phyloP scores from a whole-genome alignment of 163 green algal genomes.

The Trebouxiophyceae sp. region DNA sequence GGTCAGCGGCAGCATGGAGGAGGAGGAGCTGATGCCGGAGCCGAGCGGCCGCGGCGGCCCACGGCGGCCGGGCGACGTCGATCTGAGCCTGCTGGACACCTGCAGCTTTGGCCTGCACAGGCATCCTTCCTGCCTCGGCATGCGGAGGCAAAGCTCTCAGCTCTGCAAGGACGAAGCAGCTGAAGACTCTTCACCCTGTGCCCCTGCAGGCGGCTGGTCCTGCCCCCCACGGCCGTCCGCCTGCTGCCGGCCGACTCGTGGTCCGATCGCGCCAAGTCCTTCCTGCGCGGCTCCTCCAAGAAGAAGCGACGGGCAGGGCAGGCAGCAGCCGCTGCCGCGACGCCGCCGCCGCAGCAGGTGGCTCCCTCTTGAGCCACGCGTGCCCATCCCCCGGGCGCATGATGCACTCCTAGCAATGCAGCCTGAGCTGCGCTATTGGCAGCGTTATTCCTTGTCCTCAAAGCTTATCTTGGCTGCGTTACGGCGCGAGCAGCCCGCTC shows the following conservation, averaged over 20 bases:
- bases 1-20: background rate
- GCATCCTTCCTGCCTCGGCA: constrained; percentile 3
- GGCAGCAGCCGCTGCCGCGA: too few relatives aligned
- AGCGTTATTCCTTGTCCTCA: too few relatives aligned
- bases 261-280: constrained; percentile 7
- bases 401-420: too few relatives aligned
- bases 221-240: constrained; percentile 27
- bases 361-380: too few relatives aligned
- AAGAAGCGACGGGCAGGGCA: too few relatives aligned
- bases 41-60: background rate
- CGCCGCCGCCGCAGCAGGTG: too few relatives aligned
- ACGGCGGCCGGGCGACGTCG: background rate
- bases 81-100: constrained; percentile 18
- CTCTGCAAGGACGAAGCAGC: background rate
- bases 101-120: constrained; percentile 28
- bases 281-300: constrained; percentile 9
- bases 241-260: constrained; percentile 9
- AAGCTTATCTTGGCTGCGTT: too few relatives aligned
- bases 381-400: too few relatives aligned
- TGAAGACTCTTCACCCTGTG: background rate
- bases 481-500: too few relatives aligned
- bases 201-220: constrained; percentile 23
- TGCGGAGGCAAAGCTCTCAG: background rate
- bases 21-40: background rate
- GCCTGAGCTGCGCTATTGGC: too few relatives aligned